These are phyloP conservation scores for Colletotrichum brevisporum DNA, from an alignment of 2,329 filamentous ascomycete species.

Conservation along the genomic window DNA sequence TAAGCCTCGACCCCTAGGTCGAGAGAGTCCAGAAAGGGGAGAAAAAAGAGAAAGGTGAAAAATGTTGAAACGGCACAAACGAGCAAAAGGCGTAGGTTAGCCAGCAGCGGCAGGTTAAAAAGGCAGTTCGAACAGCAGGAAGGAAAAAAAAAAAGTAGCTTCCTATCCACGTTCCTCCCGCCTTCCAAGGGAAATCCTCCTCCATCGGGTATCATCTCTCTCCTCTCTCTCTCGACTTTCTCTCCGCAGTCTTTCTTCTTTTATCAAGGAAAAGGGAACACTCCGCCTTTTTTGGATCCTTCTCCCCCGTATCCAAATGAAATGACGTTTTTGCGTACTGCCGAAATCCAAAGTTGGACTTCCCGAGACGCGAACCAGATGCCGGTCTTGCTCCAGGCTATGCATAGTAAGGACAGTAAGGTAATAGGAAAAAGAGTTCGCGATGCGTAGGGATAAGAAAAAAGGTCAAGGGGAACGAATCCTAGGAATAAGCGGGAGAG, in stretches of 20 bases:
- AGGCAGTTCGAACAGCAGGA: neutral
- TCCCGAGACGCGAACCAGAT: slow-evolving; percentile 6
- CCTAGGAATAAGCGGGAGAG: neutral
- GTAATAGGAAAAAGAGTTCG: neutral
- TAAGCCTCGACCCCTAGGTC: neutral
- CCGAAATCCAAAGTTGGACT: neutral
- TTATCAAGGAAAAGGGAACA: neutral
- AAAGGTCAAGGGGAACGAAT: too few species aligned
- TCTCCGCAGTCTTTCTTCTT: neutral
- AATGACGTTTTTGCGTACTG: neutral
- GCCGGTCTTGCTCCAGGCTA: slow-evolving; percentile 26
- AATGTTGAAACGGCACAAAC: neutral
- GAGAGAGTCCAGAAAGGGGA: neutral
- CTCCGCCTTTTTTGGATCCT: too few species aligned
- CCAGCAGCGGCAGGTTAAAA: neutral
- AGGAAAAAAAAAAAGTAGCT: neutral
- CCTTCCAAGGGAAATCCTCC: neutral
- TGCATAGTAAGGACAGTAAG: slow-evolving; percentile 33
- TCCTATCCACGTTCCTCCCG: neutral
- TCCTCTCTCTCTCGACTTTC: neutral
- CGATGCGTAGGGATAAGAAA: neutral
- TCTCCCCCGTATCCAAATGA: slow-evolving; percentile 3
- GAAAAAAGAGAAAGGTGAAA: neutral
- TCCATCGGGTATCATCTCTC: slow-evolving; percentile 35
- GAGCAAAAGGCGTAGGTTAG: neutral